Percentiles rank a stretch among this genome's conserved stretches.
These are phyloP conservation scores for Erythrophleum ivorense DNA, from an alignment of 331 rosid species.

Conservation along the genomic window DNA sequence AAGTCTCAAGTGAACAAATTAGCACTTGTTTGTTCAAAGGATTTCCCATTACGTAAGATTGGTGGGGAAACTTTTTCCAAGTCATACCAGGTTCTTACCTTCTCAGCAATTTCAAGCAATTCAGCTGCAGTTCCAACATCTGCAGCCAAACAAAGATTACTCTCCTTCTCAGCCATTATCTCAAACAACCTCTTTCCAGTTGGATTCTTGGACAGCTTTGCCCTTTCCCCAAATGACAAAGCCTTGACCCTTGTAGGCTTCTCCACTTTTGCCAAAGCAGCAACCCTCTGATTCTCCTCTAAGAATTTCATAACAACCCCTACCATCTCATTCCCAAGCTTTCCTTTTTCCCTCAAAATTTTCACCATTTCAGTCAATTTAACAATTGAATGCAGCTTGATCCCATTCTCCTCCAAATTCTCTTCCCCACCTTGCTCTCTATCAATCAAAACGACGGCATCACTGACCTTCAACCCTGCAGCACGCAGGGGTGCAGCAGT, in stretches of 20 bases:
- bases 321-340: slow-evolving; percentile 64
- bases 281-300: slow-evolving; percentile 75
- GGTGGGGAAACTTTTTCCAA: not conserved
- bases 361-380: slow-evolving; percentile 75
- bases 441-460: slow-evolving; percentile 81
- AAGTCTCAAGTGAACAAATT: slow-evolving; percentile 15
- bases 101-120: slow-evolving; percentile 77
- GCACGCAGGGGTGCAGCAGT: slow-evolving; percentile 76
- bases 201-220: slow-evolving; percentile 70
- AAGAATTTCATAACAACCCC: slow-evolving; percentile 57
- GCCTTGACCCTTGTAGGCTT: slow-evolving; percentile 50
- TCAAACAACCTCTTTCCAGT: slow-evolving; percentile 76
- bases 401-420: slow-evolving; percentile 74
- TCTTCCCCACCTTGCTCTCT: slow-evolving; percentile 88
- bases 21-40: not conserved
- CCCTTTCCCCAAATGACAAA: slow-evolving; percentile 67
- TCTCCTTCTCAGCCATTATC: slow-evolving; percentile 77
- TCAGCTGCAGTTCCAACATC: slow-evolving; percentile 83
- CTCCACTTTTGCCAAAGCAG: slow-evolving; percentile 49
- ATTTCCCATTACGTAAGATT: not conserved
- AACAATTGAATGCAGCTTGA: slow-evolving; percentile 65
- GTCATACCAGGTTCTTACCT: slow-evolving; percentile 46
- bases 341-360: slow-evolving; percentile 74
- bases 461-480: slow-evolving; percentile 71
- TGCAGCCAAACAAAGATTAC: slow-evolving; percentile 80